Evolutionary conservation across 768 basidiomycete genomes (phyloP).

Genomic region (Boletus vermiculosoides): DNA sequence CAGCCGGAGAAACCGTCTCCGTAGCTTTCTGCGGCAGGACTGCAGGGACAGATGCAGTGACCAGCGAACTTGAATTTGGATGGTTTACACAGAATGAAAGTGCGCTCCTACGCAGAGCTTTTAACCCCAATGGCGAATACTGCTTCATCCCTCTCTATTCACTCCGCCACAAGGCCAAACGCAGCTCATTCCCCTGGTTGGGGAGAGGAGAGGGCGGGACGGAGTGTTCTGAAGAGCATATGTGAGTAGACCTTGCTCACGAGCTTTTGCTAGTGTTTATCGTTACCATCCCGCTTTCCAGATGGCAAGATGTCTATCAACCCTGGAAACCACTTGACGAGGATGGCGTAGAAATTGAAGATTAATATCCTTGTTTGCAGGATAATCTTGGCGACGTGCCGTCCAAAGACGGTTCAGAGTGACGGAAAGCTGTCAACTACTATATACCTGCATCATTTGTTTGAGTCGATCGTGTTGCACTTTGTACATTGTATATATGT

Average conservation of each 20-base stretch:
- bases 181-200: neutral
- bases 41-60: neutral
- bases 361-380: neutral
- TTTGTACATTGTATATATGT: neutral
- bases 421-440: neutral
- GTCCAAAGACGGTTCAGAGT: neutral
- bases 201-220: slow-evolving; percentile 4
- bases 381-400: neutral
- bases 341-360: slow-evolving; percentile 10
- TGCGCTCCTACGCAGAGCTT: slow-evolving; percentile 4
- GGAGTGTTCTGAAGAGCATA: neutral
- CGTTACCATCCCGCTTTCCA: neutral
- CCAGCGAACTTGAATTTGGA: neutral
- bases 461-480: neutral
- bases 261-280: neutral
- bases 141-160: slow-evolving; percentile 12
- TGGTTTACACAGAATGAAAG: slow-evolving; percentile 9
- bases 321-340: slow-evolving; percentile 23
- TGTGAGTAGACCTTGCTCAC: slow-evolving; percentile 3
- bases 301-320: slow-evolving; percentile 20
- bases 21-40: slow-evolving; percentile 5
- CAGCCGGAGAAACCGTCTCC: slow-evolving; percentile 14
- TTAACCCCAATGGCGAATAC: neutral
- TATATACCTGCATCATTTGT: neutral
- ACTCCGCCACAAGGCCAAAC: slow-evolving; percentile 8